Base-by-base conservation (phyloP, 2,329 filamentous ascomycete species). In the Penicillium frequentans region DNA sequence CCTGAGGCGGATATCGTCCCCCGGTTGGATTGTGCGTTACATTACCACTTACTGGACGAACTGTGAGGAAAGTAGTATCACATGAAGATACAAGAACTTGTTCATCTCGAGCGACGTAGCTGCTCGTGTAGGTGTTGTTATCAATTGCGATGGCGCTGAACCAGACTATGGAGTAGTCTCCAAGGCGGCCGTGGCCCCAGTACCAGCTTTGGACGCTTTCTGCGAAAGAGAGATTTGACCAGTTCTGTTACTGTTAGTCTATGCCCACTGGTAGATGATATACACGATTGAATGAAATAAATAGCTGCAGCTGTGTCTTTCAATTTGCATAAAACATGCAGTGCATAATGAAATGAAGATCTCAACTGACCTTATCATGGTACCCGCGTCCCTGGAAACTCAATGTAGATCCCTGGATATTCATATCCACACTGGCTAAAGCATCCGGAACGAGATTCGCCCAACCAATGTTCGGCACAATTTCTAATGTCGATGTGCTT, bases 121-220 rank as follows among this genome's bases (percentile, higher is more conserved):
- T 62, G 27, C 66, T 69, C 26, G 61, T 58, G 13, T 66, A 66
- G 23, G 68, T 64, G 27, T 71, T 68, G 13, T 57, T 63, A 7
- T 64, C 68, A 5, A 63, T 54, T 7, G 55, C 55, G 19, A 75
- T 53, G 2, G 69, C 66, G 53, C 75, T 71, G 58, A 79, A 77
- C 78, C 77, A 81, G 23, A 81, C 75, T 24, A 81, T 58, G 2
- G 75, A 74, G 69, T 79, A 80, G 0, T 68, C 63, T 0, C 76
- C 78, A 1, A 80, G 53, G 23, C 67, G 68, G 3, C 67, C 77
- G 55, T 79, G 79, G n/a, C 79, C 78, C 76, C 77, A 80, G 62
- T 79, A 78, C 73, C 76, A 79, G 31, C 68, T 73, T 31, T 58
- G 54, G 9, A 75, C 63, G 16, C 62, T 68, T 5, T 65, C 53